A percentile compares a stretch with the other conserved stretches of the same genome.
These are phyloP conservation scores for Aspergillus texensis DNA, from an alignment of 2,329 filamentous ascomycete genomes.

Conservation along the genomic window DNA sequence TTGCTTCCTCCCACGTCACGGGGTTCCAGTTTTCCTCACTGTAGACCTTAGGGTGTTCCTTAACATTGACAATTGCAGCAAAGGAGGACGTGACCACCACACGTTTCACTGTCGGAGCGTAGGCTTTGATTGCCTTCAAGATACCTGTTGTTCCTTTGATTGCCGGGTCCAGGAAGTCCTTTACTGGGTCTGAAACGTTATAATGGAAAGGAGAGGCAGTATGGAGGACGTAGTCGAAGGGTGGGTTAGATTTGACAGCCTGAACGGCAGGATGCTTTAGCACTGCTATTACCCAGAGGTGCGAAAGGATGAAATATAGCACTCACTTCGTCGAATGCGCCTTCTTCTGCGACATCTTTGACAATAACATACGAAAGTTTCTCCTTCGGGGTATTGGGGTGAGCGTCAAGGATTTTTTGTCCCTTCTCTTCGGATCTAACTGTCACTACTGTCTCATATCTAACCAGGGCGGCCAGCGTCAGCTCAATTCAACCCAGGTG, in stretches of 20 bases:
- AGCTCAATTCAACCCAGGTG: background rate
- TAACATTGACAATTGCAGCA: constrained; percentile 62
- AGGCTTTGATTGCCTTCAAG: constrained; percentile 62
- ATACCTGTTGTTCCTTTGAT: constrained; percentile 67
- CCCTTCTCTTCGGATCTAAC: constrained; percentile 65
- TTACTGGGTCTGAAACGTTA: constrained; percentile 70
- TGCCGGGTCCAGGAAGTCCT: constrained; percentile 62
- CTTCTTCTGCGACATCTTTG: constrained; percentile 69
- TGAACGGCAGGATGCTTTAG: constrained; percentile 17
- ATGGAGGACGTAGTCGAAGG: constrained; percentile 74
- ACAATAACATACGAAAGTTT: constrained; percentile 69
- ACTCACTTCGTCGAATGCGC: constrained; percentile 66
- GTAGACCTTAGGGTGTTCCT: constrained; percentile 38
- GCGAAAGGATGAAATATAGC: background rate
- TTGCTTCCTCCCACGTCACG: constrained; percentile 45
- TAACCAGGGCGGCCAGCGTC: constrained; percentile 24
- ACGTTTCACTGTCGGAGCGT: constrained; percentile 68
- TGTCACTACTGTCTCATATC: constrained; percentile 64
- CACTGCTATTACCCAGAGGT: background rate
- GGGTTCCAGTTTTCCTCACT: constrained; percentile 48
- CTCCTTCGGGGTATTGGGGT: constrained; percentile 54
- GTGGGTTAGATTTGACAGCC: constrained; percentile 62
- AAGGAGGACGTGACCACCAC: constrained; percentile 73
- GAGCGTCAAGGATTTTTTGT: constrained; percentile 59
- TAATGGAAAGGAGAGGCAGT: constrained; percentile 75